phyloP scores from a whole-genome alignment of 2,329 filamentous ascomycete genomes.

The Pseudopithomyces chartarum region DNA sequence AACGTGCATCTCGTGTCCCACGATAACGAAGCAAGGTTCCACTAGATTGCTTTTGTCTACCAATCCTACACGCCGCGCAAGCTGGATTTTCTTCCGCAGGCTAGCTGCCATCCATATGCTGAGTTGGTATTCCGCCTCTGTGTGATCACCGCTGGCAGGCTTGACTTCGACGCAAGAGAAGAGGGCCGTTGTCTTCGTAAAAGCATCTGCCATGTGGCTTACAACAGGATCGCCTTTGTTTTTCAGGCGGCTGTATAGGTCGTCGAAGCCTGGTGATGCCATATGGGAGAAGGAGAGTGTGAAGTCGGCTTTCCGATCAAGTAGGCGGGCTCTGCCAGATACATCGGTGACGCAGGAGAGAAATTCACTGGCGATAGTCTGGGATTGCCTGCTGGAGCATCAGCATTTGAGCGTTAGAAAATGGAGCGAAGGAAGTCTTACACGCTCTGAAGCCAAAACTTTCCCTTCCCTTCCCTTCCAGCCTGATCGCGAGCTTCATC shows the following conservation, averaged over 20 bases:
- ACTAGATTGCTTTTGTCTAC: conserved; percentile 18
- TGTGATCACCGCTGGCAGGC: conserved; percentile 18
- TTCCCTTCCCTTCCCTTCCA: conserved; percentile 14
- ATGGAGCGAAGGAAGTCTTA: conserved; percentile 10
- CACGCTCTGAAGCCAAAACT: conserved; percentile 19
- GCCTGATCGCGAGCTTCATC: conserved; percentile 15
- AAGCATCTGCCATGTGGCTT: conserved; percentile 22
- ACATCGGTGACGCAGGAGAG: conserved; percentile 15
- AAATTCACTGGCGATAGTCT: conserved; percentile 12
- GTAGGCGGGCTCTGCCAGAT: conserved; percentile 17
- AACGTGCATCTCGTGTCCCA: conserved; percentile 19
- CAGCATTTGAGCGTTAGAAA: conserved; percentile 8
- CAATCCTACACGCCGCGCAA: conserved; percentile 18
- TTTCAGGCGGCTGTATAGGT: conserved; percentile 18
- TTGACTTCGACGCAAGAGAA: conserved; percentile 25
- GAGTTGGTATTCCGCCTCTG: conserved; percentile 25
- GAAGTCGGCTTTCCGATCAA: conserved; percentile 24
- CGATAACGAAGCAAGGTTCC: conserved; percentile 19
- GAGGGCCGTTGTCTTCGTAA: conserved; percentile 23
- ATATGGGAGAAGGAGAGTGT: conserved; percentile 24
- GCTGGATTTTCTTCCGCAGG: conserved; percentile 25
- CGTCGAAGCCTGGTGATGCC: conserved; percentile 17
- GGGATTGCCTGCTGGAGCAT: neutral
- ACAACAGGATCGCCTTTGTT: conserved; percentile 10
- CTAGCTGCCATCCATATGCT: conserved; percentile 27